phyloP scores from a whole-genome alignment of 1,284 basidiomycete genomes.

The Ganoderma boninense region DNA sequence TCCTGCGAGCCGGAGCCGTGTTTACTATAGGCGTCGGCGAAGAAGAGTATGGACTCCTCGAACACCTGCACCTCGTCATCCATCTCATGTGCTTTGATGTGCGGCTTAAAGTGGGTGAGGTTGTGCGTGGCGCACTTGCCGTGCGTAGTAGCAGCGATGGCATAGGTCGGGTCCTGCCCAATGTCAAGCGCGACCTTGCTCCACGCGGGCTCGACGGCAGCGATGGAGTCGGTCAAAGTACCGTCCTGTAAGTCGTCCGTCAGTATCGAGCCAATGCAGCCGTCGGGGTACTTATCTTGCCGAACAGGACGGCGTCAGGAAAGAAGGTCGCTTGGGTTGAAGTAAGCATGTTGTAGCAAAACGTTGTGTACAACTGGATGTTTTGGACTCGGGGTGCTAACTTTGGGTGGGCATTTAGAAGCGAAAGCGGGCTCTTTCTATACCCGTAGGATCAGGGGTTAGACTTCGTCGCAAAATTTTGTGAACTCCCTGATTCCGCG shows the following conservation, averaged over 20 bases:
- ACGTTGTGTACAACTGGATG: background rate
- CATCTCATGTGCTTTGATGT: slow-evolving; percentile 57
- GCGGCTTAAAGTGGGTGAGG: slow-evolving; percentile 48
- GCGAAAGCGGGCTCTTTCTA: background rate
- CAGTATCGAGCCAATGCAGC: slow-evolving; percentile 44
- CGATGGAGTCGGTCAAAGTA: slow-evolving; percentile 78
- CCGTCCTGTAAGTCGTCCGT: slow-evolving; percentile 57
- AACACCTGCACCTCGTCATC: slow-evolving; percentile 62
- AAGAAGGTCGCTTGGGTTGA: slow-evolving; percentile 46
- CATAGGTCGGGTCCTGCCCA: slow-evolving; percentile 67
- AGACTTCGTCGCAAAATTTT: background rate
- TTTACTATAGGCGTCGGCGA: slow-evolving; percentile 69
- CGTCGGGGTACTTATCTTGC: slow-evolving; percentile 61
- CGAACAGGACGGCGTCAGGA: slow-evolving; percentile 74
- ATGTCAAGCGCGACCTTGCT: slow-evolving; percentile 76
- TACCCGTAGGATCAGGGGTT: background rate
- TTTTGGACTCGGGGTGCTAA: background rate
- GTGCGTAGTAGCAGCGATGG: slow-evolving; percentile 80
- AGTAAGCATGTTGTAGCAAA: slow-evolving; percentile 36
- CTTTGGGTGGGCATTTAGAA: background rate
- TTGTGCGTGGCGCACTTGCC: slow-evolving; percentile 62
- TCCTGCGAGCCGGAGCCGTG: slow-evolving; percentile 50
- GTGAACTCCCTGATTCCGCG: background rate
- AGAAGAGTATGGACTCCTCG: slow-evolving; percentile 75
- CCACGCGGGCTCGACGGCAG: slow-evolving; percentile 84